Base-by-base conservation (phyloP, 345 rosid species). In the Eucalyptus polybractea region DNA sequence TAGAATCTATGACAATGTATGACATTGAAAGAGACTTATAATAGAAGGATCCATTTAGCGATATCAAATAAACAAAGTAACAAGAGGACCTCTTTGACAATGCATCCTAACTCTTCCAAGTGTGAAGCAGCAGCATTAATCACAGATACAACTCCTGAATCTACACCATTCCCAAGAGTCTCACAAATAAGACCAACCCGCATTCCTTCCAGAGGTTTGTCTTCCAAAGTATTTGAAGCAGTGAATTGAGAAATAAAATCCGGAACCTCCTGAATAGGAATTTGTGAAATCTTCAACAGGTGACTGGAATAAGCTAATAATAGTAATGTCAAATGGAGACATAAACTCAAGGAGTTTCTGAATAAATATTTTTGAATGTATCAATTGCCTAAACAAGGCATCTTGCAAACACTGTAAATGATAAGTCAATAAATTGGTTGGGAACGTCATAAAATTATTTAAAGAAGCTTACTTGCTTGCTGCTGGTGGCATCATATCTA, bases 141-240 rank as follows among this genome's bases (percentile, higher is more conserved):
- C 53, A 91, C 96, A 87, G 97, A 94, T 92, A 90, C 93, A 42
- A 97, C 97, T 89, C 96, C 97, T 90, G 88, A 54, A 90, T 97
- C 97, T 90, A 97, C 95, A 92, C 97, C 97, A 33, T 89, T 94
- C 88, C 93, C 98, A 85, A 97, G 90, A 56, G 99, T 96, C 92
- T 97, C 98, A 65, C 92, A 91, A 56, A 96, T 97, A n/a, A 97
- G 88, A 91, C 99, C 99, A 91, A 97, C 94, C 90, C 92, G 95
- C 90, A 96, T 88, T 50, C 97, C 99, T 89, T 95, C 92, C 90
- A 97, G 90, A 76, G 99, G 99, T 90, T 94, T 95, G 14, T 97
- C 93, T 85, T 94, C 96, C 88, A 92, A 86, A 67, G 72, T 86
- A 83, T 91, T 92, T 89, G 91, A 21, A 53, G 96, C 91, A 87